Conservation (phyloP, 352 stramenopile genomes). For the Globisporangium takayamanum region DNA sequence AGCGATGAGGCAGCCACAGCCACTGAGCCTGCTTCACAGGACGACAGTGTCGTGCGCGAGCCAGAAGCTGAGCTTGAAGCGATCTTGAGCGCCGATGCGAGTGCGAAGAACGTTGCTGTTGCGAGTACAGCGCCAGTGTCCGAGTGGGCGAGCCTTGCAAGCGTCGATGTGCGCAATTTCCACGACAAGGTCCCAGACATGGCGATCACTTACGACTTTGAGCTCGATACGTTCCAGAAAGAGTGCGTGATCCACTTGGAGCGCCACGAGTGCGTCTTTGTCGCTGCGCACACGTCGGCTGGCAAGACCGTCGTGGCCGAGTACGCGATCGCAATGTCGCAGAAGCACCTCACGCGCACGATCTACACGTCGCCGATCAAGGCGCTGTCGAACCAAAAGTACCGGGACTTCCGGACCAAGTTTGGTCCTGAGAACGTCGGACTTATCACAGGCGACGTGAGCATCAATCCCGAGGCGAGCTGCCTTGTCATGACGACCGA, state of each 20-base stretch:
- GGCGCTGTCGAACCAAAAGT: constrained; percentile 98
- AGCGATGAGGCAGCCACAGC: neutral
- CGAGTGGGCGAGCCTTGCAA: constrained; percentile 70
- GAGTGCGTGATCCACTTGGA: constrained; percentile 94
- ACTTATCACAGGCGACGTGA: constrained; percentile 97
- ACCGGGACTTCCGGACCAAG: constrained; percentile 93
- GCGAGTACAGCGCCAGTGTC: constrained; percentile 14
- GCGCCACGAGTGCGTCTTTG: constrained; percentile 92
- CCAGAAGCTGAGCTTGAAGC: constrained; percentile 48
- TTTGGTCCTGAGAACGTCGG: constrained; percentile 94
- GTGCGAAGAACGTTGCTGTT: neutral
- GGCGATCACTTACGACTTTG: constrained; percentile 76
- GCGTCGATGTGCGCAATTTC: constrained; percentile 77
- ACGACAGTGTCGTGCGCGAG: constrained; percentile 15
- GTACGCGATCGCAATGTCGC: constrained; percentile 95
- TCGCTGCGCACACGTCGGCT: constrained; percentile 95
- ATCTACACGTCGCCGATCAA: constrained; percentile 99
- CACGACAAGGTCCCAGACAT: constrained; percentile 77
- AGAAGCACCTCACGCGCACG: constrained; percentile 86
- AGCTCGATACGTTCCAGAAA: constrained; percentile 97
- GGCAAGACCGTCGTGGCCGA: constrained; percentile 98
- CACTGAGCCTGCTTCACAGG: neutral
- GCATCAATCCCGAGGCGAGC: constrained; percentile 92
- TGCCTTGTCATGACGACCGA: constrained; percentile 99
- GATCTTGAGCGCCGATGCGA: constrained; percentile 20